A percentile compares a stretch with the other conserved stretches of the same genome.
Evolutionary conservation across 2,329 filamentous ascomycete genomes (phyloP).

Genomic region (Reticulascus tulasneorum): DNA sequence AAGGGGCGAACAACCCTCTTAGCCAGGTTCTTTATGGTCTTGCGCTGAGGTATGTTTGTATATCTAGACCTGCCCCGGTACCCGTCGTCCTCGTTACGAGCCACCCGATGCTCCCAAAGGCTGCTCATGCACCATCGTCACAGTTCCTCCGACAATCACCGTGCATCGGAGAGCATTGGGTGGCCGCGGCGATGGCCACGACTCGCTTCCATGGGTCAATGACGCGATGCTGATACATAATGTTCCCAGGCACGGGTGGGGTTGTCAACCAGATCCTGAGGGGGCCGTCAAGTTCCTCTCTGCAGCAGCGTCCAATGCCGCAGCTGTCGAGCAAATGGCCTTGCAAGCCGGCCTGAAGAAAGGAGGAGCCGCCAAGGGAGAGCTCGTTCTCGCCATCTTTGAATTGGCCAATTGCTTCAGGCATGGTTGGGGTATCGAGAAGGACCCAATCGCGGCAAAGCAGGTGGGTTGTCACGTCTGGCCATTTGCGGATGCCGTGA

Average conservation of each 20-base stretch:
- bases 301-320: slow-evolving; percentile 84
- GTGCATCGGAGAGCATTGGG: not conserved
- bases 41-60: slow-evolving; percentile 65
- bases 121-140: not conserved
- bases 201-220: not conserved
- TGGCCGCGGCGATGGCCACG: not conserved
- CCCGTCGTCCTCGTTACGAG: slow-evolving; percentile 3
- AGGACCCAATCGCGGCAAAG: slow-evolving; percentile 80
- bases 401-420: slow-evolving; percentile 92
- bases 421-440: slow-evolving; percentile 86
- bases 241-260: slow-evolving; percentile 79
- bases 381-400: slow-evolving; percentile 93
- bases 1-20: slow-evolving; percentile 84
- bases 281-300: slow-evolving; percentile 81
- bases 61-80: slow-evolving; percentile 2
- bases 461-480: slow-evolving; percentile 46
- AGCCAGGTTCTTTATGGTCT: slow-evolving; percentile 96
- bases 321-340: slow-evolving; percentile 79
- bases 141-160: slow-evolving; percentile 3
- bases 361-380: slow-evolving; percentile 90
- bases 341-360: slow-evolving; percentile 85
- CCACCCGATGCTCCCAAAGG: not conserved
- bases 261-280: slow-evolving; percentile 67
- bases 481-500: too few relatives aligned
- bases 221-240: slow-evolving; percentile 3